Base-by-base conservation (phyloP, 257 asterid genomes). In the Solanum pennellii region DNA sequence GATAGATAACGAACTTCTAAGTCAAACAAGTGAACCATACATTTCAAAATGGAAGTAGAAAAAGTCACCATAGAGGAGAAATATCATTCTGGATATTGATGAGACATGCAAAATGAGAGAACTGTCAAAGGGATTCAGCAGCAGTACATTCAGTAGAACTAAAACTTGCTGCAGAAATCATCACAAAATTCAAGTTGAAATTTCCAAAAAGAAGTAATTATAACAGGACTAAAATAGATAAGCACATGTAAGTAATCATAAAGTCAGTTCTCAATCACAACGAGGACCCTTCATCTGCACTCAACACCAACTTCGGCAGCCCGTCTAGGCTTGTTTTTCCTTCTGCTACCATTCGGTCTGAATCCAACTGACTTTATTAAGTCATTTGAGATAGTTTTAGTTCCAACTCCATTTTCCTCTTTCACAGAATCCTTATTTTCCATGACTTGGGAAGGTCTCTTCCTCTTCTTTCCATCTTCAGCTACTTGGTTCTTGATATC, bases 261-360 rank as follows among this genome's bases (percentile, higher is more conserved):
- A 35, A 85, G 82, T 73, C 87, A n/a, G 73, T 69, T 39, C 62
- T 39, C 76, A 39, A 84, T n/a, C 73, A 69, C 87, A 41, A 42
- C 68, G 31, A 41, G 82, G 60, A 49, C 66, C 13, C 52, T 72
- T 93, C 89, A 94, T 87, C 83, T 91, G 97, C 98, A 94, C 88
- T 95, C 97, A 69, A 95, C 96, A 12, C 98, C 98, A 91, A 93
- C 98, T 91, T 94, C 99, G 86, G 98, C 98, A 85, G 99, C 99
- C 20, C 99, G 91, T 35, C 98, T 92, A 68, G 99, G 99, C 92
- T 94, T 96, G 89, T 92, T 94, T 93, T 96, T 96, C 93, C 99
- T 93, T 87, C 98, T 84, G 90, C 98, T 94, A 69, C 98, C 94
- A 1, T 33, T 91, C 39, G 89, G 95, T 90, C 99, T 93, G 88